Evolutionary conservation across 2,329 filamentous ascomycete genomes (phyloP), one percentile per base, ranked within the genome.

Genomic region (Aspergillus sp.): DNA sequence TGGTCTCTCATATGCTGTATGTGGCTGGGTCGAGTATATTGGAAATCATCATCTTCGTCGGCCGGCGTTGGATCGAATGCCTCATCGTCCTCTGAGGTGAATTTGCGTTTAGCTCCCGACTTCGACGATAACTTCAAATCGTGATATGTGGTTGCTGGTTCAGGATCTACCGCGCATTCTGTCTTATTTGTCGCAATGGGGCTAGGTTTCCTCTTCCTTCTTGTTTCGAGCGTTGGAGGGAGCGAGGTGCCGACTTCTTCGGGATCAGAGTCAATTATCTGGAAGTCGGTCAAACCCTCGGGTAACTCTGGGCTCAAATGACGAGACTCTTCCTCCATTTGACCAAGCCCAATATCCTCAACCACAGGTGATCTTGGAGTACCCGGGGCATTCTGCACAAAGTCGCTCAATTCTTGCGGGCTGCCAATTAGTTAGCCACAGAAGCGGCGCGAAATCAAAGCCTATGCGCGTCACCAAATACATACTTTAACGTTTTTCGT

Each of bases 61-160:
- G 43, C 36, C 12, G 36, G 36, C 2, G 48, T 32, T 27, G 46
- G 19, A 19, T 19, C 44, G 4, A 51, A 49, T n/a, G 41, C 46
- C 28, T 73, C 71, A 19, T 77, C 72, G 35, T 80, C 76, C 36
- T 75, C 69, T 12, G 74, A 70, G 46, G 70, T 75, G 44, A 81
- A 72, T 57, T 82, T 81, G 42, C 79, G 71, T 63, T 82, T 81
- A 27, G 75, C 70, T 12, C 75, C 76, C 43, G 71, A 71, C 43
- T 72, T 71, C 3, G 70, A 54, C 4, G 62, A 54, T 36, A 56
- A 53, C 29, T n/a, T 47, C 4, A 48, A 8, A 5, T 45, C 42
- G 9, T 44, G 39, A 7, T 26, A 29, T 33, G 46, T 48, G 3
- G 36, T 41, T 30, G 36, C 46, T 9, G 39, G 38, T 19, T 43